phyloP scores from a whole-genome alignment of 352 stramenopile species.

The Pythium sukuiense region DNA sequence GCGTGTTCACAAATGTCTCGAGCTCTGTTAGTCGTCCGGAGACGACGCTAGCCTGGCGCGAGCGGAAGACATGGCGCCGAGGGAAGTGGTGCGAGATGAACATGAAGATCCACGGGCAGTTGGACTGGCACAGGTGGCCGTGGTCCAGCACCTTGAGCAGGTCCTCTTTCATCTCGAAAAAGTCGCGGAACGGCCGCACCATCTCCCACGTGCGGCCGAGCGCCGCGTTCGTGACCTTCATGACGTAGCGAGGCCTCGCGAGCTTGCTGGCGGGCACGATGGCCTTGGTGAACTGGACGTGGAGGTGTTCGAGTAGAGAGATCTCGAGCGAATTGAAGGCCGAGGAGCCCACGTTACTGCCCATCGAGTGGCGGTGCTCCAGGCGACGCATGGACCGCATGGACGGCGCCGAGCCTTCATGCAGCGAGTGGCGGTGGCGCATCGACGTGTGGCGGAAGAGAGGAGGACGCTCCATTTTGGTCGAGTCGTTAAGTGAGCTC shows the following conservation, averaged over 20 bases:
- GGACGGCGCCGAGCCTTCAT: slow-evolving; percentile 4
- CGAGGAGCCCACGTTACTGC: background rate
- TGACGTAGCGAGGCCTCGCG: slow-evolving; percentile 67
- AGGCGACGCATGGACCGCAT: slow-evolving; percentile 31
- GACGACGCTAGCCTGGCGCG: slow-evolving; percentile 63
- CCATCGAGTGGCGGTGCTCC: slow-evolving; percentile 47
- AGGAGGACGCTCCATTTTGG: slow-evolving; percentile 8
- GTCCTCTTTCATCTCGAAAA: slow-evolving; percentile 74
- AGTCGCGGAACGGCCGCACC: slow-evolving; percentile 73
- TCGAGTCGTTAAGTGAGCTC: background rate
- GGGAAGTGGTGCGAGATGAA: slow-evolving; percentile 79
- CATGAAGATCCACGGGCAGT: slow-evolving; percentile 87
- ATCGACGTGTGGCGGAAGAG: slow-evolving; percentile 8
- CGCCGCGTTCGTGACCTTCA: slow-evolving; percentile 71
- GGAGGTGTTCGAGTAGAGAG: slow-evolving; percentile 69
- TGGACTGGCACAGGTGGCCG: slow-evolving; percentile 77
- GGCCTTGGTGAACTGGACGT: slow-evolving; percentile 83
- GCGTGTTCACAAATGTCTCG: slow-evolving; percentile 64
- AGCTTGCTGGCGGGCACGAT: slow-evolving; percentile 73
- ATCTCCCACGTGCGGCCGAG: slow-evolving; percentile 81
- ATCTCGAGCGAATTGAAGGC: slow-evolving; percentile 52
- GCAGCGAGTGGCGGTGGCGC: slow-evolving; percentile 24
- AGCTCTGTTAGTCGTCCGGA: slow-evolving; percentile 56
- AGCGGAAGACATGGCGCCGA: slow-evolving; percentile 71
- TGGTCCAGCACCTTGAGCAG: slow-evolving; percentile 62